Evolutionary conservation across 805 yeast species (phyloP), one percentile per base, ranked within the genome.

Genomic region (Schizosaccharomyces cryophilus): DNA sequence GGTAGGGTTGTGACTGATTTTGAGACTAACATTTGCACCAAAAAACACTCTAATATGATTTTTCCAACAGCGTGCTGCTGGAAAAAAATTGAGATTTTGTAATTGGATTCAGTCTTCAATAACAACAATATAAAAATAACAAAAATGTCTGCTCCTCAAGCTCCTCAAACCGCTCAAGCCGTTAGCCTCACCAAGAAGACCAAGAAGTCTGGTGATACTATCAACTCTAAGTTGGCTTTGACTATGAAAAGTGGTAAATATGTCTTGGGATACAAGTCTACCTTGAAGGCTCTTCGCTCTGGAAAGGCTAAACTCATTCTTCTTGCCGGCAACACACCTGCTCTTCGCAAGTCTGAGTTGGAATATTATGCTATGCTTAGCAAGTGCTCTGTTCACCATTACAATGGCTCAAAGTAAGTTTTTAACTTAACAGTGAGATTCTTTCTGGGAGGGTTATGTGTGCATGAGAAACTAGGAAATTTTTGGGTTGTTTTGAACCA

Each of bases 321-420:
- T 80, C 83, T 93, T 73, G 95, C 99, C 73, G 93, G 94, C 76
- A 93, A 93, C 90, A 90, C 98, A 73, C 98, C 98, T 80, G 95
- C 90, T 73, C 85, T 93, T 78, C 90, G 97, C 85, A 90, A 93
- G 82, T 87, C 97, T 71, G 99, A 93, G 84, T 83, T 93, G 77
- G 98, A 93, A 83, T 93, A 93, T 85, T 93, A 93, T 88, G 96
- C 97, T 74, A 90, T 93, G 98, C 85, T 93, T 77, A 85, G 97
- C 76, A 89, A 89, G 87, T 86, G 96, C 76, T 82, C 81, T 74
- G 80, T 78, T 67, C 89, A 90, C 93, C 94, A 89, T 89, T 93
- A 89, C 95, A 62, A 58, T 58, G 66, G 66, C 48, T 64, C 64
- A 60, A 65, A 65, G 51, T 45, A 45, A 45, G 51, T 45, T 15